A percentile compares a stretch with the other conserved stretches of the same genome.
Conservation (phyloP, 2,329 filamentous ascomycete species). For the Chaetomiaceae sp. region DNA sequence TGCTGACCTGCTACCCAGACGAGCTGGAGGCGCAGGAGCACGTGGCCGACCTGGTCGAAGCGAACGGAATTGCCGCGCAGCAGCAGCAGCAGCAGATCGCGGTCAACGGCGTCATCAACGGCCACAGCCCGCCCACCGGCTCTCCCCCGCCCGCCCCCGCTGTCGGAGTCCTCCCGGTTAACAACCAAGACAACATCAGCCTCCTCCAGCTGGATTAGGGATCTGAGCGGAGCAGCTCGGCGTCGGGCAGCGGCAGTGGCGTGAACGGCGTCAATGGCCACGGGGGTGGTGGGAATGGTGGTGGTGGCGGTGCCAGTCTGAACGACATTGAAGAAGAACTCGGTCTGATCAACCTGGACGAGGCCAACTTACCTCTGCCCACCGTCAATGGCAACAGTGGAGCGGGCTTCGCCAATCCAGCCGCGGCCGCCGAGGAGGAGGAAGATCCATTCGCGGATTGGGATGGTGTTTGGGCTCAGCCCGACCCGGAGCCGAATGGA, state of each 20-base stretch:
- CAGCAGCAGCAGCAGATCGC: neutral
- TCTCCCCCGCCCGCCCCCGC: no score
- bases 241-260: neutral
- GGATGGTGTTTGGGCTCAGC: no score
- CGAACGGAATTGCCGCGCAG: neutral
- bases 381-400: neutral
- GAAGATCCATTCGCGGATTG: neutral
- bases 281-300: no score
- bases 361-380: neutral
- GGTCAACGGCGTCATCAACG: neutral
- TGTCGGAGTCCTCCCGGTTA: no score
- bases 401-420: no score
- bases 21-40: conserved; percentile 19
- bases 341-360: neutral
- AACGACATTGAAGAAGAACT: neutral
- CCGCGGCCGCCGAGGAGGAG: neutral
- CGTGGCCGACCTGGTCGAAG: conserved; percentile 4
- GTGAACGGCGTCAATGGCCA: neutral
- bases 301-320: no score
- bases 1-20: conserved; percentile 26
- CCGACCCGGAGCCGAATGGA: no score
- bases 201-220: conserved; percentile 14
- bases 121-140: neutral
- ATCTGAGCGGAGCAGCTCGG: neutral
- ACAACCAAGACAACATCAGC: neutral